phyloP scores from a whole-genome alignment of 306 rosid genomes.

The Oemleria cerasiformis region DNA sequence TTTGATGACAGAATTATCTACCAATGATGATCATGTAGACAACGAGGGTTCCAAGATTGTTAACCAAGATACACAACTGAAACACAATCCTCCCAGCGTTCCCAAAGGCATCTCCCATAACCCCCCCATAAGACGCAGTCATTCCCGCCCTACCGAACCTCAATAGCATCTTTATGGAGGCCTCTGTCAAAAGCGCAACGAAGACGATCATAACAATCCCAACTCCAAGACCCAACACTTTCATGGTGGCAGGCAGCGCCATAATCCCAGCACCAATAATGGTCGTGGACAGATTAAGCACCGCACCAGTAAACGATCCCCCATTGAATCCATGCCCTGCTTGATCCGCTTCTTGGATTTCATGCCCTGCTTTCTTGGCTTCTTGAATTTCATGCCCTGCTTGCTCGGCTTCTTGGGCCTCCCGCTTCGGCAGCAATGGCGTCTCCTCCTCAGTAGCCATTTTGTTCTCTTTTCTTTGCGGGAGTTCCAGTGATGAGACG shows the following conservation, averaged over 20 bases:
- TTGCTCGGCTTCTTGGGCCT: not conserved
- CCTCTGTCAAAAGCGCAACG: constrained; percentile 48
- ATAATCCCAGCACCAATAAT: constrained; percentile 77
- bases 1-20: not conserved
- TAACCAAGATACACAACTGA: constrained; percentile 48
- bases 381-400: not conserved
- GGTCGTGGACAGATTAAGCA: constrained; percentile 61
- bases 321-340: constrained; percentile 9
- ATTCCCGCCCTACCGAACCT: constrained; percentile 50
- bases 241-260: constrained; percentile 73
- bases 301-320: constrained; percentile 52
- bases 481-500: not conserved
- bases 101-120: constrained; percentile 59
- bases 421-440: constrained; percentile 21
- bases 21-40: constrained; percentile 68
- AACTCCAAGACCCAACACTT: constrained; percentile 48
- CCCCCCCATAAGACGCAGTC: constrained; percentile 37
- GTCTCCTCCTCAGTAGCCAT: constrained; percentile 10
- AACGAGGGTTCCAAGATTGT: constrained; percentile 63
- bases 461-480: constrained; percentile 11
- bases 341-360: not conserved
- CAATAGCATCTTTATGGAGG: constrained; percentile 52
- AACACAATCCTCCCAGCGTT: constrained; percentile 37
- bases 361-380: not conserved
- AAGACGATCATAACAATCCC: constrained; percentile 45